Evolutionary conservation across 2,329 filamentous ascomycete species (phyloP), one percentile per base, ranked within the genome.

Genomic region (Akanthomyces uredinophilus): DNA sequence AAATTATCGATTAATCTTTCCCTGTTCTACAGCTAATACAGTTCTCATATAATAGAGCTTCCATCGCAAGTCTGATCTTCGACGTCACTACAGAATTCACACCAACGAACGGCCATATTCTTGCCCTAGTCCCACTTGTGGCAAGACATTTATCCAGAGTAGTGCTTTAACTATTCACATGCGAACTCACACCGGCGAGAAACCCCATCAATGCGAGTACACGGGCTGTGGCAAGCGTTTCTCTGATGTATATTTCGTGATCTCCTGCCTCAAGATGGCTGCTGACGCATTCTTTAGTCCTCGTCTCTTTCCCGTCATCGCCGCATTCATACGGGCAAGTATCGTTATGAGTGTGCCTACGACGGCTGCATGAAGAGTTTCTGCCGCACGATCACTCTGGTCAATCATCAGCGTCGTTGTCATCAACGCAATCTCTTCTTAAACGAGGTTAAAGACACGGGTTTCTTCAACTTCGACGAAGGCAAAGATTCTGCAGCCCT

Each of bases 121-220:
- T 35, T 90, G 87, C 74, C 77, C 77, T 61, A 82, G 78, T 11
- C 79, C 79, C 10, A 83, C 81, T 6, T 90, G 87, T 69, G 84
- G 84, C 50, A 89, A 90, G 75, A 86, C 84, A 72, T 90, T 90
- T 72, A 89, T 89, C 65, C 87, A 90, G 69, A 79, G 86, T 64
- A 89, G 87, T 72, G 87, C 87, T 43, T 74, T 89, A 66, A 89
- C 86, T 2, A 87, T 90, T 47, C 87, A 90, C 71, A 87, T 87
- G 61, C 83, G 87, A 65, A 89, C 86, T 14, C 87, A 89, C 66
- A 89, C 86, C 0, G 86, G 87, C 62, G 87, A n/a, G n/a, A n/a
- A n/a, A n/a, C n/a, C n/a, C n/a, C n/a, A n/a, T n/a, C n/a, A n/a
- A n/a, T n/a, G n/a, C n/a, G n/a, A n/a, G n/a, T n/a, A n/a, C n/a